These are phyloP conservation scores for Lenwebbia sp. DNA, from an alignment of 345 rosid species.

Conservation along the genomic window DNA sequence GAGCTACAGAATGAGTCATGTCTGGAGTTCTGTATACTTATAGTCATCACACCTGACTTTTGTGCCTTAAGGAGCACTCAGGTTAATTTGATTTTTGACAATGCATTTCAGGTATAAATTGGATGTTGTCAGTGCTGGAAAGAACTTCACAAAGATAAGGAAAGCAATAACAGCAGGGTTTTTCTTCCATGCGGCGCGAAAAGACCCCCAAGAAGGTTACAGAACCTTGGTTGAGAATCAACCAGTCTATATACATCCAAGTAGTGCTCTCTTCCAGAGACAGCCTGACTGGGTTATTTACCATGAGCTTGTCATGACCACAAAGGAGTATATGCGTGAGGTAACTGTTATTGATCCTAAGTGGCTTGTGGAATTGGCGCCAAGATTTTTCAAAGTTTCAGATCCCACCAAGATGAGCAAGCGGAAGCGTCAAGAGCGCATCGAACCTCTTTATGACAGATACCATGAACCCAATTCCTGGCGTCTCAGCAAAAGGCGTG, in stretches of 20 bases:
- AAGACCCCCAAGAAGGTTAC: conserved; percentile 87
- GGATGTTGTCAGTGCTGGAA: conserved; percentile 76
- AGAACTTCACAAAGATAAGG: conserved; percentile 60
- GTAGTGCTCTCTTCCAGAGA: conserved; percentile 86
- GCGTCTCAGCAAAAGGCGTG: conserved; percentile 77
- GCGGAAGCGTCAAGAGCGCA: conserved; percentile 79
- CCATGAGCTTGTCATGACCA: conserved; percentile 90
- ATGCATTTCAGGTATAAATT: conserved; percentile 51
- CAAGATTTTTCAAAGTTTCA: conserved; percentile 78
- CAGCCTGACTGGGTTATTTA: conserved; percentile 97
- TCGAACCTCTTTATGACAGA: conserved; percentile 81
- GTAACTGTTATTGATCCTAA: conserved; percentile 81
- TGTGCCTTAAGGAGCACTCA: neutral
- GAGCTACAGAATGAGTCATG: neutral
- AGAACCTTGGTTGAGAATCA: conserved; percentile 81
- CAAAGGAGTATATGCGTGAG: conserved; percentile 88
- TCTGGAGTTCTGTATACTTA: neutral
- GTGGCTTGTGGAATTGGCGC: conserved; percentile 89
- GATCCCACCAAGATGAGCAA: conserved; percentile 89
- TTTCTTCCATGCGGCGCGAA: conserved; percentile 75
- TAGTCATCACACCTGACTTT: neutral
- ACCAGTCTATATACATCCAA: conserved; percentile 79
- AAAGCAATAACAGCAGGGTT: conserved; percentile 90
- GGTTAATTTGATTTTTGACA: neutral
- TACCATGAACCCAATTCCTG: conserved; percentile 91